Percentiles rank a stretch among this genome's conserved stretches.
Evolutionary conservation across 176 grass and related monocot species (phyloP).

Genomic region (Alopecurus myosuroides): DNA sequence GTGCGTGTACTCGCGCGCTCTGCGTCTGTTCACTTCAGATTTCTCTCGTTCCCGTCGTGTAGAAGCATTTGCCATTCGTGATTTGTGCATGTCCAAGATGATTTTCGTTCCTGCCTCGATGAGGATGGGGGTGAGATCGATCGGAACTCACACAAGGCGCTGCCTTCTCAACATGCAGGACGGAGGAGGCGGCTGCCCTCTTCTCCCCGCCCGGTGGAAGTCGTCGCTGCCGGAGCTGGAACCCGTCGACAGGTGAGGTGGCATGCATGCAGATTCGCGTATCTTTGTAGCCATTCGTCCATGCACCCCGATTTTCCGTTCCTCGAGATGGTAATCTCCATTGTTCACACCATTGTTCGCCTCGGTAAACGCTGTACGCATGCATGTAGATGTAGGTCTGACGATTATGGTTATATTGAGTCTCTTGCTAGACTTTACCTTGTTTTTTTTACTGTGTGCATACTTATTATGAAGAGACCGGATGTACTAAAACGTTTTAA

Average conservation of each 20-base stretch:
- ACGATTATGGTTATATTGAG: too few species aligned
- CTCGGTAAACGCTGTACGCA: not conserved
- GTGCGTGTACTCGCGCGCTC: slow-evolving; percentile 36
- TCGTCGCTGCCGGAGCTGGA: slow-evolving; percentile 49
- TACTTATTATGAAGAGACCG: too few species aligned
- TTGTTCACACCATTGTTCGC: too few species aligned
- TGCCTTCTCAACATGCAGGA: slow-evolving; percentile 20
- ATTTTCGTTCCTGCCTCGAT: not conserved
- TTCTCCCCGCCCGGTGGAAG: slow-evolving; percentile 7
- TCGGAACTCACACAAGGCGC: not conserved
- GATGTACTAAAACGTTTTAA: too few species aligned
- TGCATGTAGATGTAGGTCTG: too few species aligned
- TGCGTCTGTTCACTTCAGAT: not conserved
- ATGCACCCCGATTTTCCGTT: not conserved
- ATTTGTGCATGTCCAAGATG: not conserved
- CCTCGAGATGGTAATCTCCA: not conserved
- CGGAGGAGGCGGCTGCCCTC: not conserved
- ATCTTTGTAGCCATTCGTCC: not conserved
- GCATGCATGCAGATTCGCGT: not conserved
- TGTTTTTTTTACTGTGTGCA: too few species aligned
- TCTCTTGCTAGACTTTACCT: too few species aligned
- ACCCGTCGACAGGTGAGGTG: slow-evolving; percentile 19
- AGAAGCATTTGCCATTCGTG: not conserved
- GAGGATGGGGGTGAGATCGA: not conserved
- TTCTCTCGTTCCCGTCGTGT: not conserved